phyloP scores from a whole-genome alignment of 305 asterid species.

The Rubia balearica region DNA sequence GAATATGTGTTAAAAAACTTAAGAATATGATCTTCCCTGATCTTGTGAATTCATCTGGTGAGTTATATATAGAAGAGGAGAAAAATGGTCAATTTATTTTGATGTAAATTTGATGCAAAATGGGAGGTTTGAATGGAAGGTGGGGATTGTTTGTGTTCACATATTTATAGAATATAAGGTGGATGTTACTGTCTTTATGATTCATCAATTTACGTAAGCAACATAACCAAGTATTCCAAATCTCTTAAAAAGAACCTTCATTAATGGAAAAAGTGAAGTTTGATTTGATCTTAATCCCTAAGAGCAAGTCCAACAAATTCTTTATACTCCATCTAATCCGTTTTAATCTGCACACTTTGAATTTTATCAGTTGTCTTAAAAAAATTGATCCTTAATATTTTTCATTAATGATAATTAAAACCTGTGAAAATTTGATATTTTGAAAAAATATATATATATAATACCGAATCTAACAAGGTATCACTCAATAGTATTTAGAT shows the following conservation, averaged over 20 bases:
- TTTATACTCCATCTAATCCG: no score
- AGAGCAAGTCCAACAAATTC: background rate
- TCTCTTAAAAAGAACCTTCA: background rate
- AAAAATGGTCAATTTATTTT: no score
- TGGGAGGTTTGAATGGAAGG: conserved; percentile 24
- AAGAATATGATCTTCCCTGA: background rate
- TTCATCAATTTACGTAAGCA: background rate
- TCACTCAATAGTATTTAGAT: no score
- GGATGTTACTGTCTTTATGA: background rate
- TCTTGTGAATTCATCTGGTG: background rate
- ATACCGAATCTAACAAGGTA: no score
- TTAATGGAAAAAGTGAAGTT: background rate
- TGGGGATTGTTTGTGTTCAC: background rate
- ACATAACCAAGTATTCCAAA: background rate
- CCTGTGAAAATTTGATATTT: no score
- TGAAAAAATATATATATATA: no score
- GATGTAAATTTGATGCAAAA: conserved; percentile 1
- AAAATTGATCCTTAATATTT: no score
- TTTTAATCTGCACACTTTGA: no score
- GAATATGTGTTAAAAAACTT: background rate
- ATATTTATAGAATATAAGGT: background rate
- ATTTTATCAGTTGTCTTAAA: no score
- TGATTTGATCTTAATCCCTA: background rate
- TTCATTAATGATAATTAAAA: no score
- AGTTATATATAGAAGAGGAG: background rate